Evolutionary conservation across 2,329 filamentous ascomycete genomes (phyloP), one percentile per base, ranked within the genome.

Genomic region (Cordyceps farinosa): DNA sequence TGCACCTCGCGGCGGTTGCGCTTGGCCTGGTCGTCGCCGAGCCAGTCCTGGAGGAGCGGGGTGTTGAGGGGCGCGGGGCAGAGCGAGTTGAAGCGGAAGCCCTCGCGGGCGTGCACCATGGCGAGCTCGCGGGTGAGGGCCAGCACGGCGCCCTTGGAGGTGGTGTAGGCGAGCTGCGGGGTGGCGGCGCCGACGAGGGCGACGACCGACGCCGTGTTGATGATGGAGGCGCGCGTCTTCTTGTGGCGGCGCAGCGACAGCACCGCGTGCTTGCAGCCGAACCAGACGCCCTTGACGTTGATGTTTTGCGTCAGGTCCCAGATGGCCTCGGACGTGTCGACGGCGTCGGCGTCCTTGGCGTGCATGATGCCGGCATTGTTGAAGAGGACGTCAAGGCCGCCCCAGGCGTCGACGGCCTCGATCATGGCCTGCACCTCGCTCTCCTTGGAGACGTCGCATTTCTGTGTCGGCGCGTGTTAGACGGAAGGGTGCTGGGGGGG

Each of bases 281-380:
- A 97, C 93, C 93, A 97, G n/a, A 97, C 93, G 50, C 93, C 93
- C 85, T 97, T 97, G 76, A 97, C 93, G 77, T 97, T 97, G 82
- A 97, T 96, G 75, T 87, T 88, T 66, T 96, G 92, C 5, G 93
- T 97, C 68, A 96, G 80, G 72, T 97, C 92, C 93, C 93, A 97
- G 80, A 97, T 93, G 70, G 86, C 87, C 80, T 97, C 92, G 57
- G 91, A 88, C 1, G 92, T 97, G 74, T 89, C 85, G 74, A 96
- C 80, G 55, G 93, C 92, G 75, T 92, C 88, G 72, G 85, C 88
- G 75, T 92, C 90, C 63, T 89, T 82, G 54, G 87, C 88, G 79
- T 97, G 93, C 93, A 97, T 97, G 77, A 97, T 97, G 62, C 93
- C 93, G 30, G 93, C 93, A 76, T 97, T 97, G 86, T 97, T 97